These are phyloP conservation scores for Debaryomycetaceae sp. DNA, from an alignment of 1,139 yeast genomes.

Conservation along the genomic window DNA sequence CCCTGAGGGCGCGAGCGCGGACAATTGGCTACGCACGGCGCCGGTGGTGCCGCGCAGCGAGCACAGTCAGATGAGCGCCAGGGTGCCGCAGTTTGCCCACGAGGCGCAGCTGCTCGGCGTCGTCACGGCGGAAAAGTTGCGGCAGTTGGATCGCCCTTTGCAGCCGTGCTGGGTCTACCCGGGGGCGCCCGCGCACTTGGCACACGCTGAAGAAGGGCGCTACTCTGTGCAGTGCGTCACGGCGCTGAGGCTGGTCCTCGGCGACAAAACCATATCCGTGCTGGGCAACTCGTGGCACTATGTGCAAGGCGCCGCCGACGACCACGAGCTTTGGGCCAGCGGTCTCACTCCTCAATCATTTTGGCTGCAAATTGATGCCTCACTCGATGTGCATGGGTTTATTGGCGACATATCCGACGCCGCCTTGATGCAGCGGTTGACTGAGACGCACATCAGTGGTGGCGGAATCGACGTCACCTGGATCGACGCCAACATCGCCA, in stretches of 20 bases:
- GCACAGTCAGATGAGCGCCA: conserved; percentile 43
- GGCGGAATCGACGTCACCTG: neutral
- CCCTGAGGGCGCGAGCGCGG: too few relatives aligned
- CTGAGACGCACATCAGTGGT: conserved; percentile 11
- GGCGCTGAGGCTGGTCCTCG: conserved; percentile 58
- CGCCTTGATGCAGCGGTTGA: conserved; percentile 15
- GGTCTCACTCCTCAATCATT: too few relatives aligned
- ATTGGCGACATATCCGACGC: conserved; percentile 31
- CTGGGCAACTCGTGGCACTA: conserved; percentile 38
- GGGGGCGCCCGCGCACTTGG: conserved; percentile 29
- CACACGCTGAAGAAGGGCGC: conserved; percentile 21
- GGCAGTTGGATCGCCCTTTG: conserved; percentile 41
- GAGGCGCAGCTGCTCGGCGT: conserved; percentile 39
- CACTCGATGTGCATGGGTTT: conserved; percentile 25
- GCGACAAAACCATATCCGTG: conserved; percentile 38
- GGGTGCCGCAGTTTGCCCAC: conserved; percentile 47
- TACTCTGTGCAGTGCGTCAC: conserved; percentile 54
- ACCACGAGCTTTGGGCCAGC: conserved; percentile 86
- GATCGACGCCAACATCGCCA: conserved; percentile 22
- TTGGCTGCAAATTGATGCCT: conserved; percentile 42
- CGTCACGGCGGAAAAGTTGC: conserved; percentile 27
- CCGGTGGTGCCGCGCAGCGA: conserved; percentile 73
- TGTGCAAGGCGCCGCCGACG: conserved; percentile 92
- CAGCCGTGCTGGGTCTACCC: conserved; percentile 75
- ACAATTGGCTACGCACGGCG: conserved; percentile 35